phyloP scores from a whole-genome alignment of 352 stramenopile species.

The Pythium periplocum region DNA sequence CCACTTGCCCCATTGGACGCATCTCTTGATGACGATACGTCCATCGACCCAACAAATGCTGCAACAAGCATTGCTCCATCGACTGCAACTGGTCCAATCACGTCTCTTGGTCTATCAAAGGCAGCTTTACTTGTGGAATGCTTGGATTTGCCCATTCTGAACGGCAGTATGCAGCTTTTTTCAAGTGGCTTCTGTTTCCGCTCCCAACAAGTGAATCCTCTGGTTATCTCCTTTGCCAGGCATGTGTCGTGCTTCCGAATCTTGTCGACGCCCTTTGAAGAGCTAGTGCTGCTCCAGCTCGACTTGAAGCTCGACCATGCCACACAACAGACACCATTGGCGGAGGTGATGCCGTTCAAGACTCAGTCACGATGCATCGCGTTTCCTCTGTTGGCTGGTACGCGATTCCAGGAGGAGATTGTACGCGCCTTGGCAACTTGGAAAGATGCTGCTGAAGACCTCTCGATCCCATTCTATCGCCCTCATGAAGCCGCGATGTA shows the following conservation, averaged over 20 bases:
- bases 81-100: constrained; percentile 3
- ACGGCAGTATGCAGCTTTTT: constrained; percentile 51
- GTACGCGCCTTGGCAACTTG: constrained; percentile 44
- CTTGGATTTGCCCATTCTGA: constrained; percentile 30
- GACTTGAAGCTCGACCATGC: constrained; percentile 25
- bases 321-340: constrained; percentile 7
- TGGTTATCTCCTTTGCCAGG: constrained; percentile 58
- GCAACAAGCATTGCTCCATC: constrained; percentile 14
- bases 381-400: constrained; percentile 53
- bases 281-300: constrained; percentile 60
- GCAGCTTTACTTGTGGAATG: constrained; percentile 46
- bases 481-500: constrained; percentile 39
- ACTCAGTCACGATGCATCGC: constrained; percentile 22
- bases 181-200: constrained; percentile 57
- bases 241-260: constrained; percentile 47
- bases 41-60: not conserved
- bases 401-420: constrained; percentile 63
- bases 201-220: constrained; percentile 43
- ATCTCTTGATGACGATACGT: constrained; percentile 12
- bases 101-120: constrained; percentile 22
- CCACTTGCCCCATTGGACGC: constrained; percentile 29
- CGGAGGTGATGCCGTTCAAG: constrained; percentile 32
- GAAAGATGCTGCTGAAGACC: constrained; percentile 36
- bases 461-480: constrained; percentile 52
- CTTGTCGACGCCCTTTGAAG: constrained; percentile 43